Conservation (phyloP, 768 basidiomycete species). For the Sarcodon aspratus region DNA sequence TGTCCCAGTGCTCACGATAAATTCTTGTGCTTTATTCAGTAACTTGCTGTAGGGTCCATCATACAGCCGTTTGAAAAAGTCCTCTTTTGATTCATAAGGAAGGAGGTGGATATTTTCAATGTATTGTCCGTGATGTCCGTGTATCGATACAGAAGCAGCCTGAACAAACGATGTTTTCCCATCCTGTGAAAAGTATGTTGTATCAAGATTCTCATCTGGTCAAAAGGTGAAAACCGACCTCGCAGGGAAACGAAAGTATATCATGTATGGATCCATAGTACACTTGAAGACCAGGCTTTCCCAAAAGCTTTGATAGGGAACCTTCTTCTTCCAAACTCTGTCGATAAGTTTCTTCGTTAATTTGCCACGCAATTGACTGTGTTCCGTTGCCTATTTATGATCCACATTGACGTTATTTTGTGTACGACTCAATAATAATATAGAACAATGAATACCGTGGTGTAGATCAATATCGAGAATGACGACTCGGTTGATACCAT, state of each 20-base stretch:
- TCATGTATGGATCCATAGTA: constrained; percentile 96
- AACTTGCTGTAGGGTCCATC: constrained; percentile 49
- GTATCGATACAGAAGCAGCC: constrained; percentile 75
- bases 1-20: constrained; percentile 55
- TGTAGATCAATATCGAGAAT: constrained; percentile 92
- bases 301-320: constrained; percentile 7
- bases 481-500: constrained; percentile 67
- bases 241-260: constrained; percentile 85
- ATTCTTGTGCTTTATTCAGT: constrained; percentile 56
- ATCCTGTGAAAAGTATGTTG: constrained; percentile 36
- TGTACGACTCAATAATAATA: not conserved
- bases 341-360: constrained; percentile 80
- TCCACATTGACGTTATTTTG: not conserved
- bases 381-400: constrained; percentile 76
- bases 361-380: constrained; percentile 82
- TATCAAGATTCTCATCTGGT: not conserved
- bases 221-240: constrained; percentile 32
- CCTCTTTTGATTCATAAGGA: constrained; percentile 53
- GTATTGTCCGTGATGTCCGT: constrained; percentile 76
- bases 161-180: constrained; percentile 70
- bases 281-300: constrained; percentile 41
- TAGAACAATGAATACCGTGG: constrained; percentile 40
- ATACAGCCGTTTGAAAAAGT: constrained; percentile 74
- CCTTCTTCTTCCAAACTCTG: constrained; percentile 46
- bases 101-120: constrained; percentile 83